Base-by-base conservation (phyloP, 257 asterid species). In the Salvia miltiorrhiza region DNA sequence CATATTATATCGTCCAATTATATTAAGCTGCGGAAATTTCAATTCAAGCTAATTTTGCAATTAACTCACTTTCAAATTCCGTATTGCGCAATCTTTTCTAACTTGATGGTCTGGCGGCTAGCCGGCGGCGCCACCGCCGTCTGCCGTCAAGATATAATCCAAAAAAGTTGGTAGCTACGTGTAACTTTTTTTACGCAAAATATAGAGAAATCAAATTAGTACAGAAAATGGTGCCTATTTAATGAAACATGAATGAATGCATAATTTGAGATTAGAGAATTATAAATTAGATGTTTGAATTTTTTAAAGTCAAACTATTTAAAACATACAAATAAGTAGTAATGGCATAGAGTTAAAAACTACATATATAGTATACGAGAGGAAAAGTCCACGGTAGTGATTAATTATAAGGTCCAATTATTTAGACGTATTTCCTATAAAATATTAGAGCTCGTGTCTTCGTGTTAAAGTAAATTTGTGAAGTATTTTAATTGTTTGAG, bases 51-150 rank as follows among this genome's bases (percentile, higher is more conserved):
- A 23, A 4, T 19, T 61, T 72, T 30, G 52, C 20, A 33, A 44
- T 45, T 37, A 35, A 63, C 61, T 64, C 65, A 9, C 20, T 76
- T 70, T 64, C 76, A 50, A 39, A 12, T 43, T 63, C 45, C 54
- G 26, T 14, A 39, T 53, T 64, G 45, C 63, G 44, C 54, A 6
- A 28, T 17, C 20, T 30, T 44, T 43, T 43, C 9, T 33, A 28
- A 23, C 62, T 47, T 7, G 49, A 19, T 54, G 33, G n/a, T 35
- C 9, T 13, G 71, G 79, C 68, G 62, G 68, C 30, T 65, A 9
- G 39, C 48, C 60, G 55, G 81, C 77, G 70, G 65, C 73, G 65
- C 67, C 71, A 20, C 63, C 66, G 44, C 63, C 61, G 21, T 52
- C 7, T 1, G 58, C 58, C 33, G 58, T 14, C 58, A 52, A 52